These are phyloP conservation scores for Colletotrichum graminicola DNA, from an alignment of 2,329 filamentous ascomycete genomes.

Conservation along the genomic window DNA sequence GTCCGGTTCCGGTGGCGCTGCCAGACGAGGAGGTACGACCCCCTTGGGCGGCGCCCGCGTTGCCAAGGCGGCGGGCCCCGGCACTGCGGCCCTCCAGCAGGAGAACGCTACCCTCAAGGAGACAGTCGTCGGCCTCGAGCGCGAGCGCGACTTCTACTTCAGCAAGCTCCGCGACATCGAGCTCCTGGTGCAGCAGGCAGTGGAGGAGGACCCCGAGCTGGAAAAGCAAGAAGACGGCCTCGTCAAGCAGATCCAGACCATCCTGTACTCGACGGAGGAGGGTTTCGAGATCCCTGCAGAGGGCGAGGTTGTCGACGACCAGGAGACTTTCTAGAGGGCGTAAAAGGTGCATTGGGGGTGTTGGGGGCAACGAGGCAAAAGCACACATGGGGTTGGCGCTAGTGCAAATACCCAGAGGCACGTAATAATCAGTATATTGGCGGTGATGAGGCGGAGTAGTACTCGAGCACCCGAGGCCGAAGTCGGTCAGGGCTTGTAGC, in stretches of 20 bases:
- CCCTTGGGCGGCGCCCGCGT: constrained; percentile 65
- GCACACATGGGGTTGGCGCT: constrained; percentile 38
- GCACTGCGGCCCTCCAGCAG: constrained; percentile 78
- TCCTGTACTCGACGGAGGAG: constrained; percentile 96
- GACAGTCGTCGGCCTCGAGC: constrained; percentile 92
- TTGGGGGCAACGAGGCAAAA: constrained; percentile 29
- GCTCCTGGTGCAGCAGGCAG: constrained; percentile 89
- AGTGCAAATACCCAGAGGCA: constrained; percentile 41
- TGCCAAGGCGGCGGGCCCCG: constrained; percentile 62
- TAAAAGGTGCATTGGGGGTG: constrained; percentile 4
- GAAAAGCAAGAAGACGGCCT: constrained; percentile 94
- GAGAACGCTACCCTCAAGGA: constrained; percentile 94
- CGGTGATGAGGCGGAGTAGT: constrained; percentile 32
- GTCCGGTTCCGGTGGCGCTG: constrained; percentile 63
- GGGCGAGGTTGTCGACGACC: constrained; percentile 77
- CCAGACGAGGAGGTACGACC: constrained; percentile 70
- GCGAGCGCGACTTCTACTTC: constrained; percentile 99
- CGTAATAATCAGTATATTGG: constrained; percentile 40
- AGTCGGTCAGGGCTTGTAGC: constrained; percentile 25
- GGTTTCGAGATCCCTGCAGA: constrained; percentile 92
- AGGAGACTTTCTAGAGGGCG: constrained; percentile 78
- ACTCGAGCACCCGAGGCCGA: constrained; percentile 18
- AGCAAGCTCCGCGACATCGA: constrained; percentile 98
- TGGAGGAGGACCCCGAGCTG: constrained; percentile 91
- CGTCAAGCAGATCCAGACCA: constrained; percentile 95